phyloP scores from a whole-genome alignment of 257 asterid species.

The Asclepias syriaca region DNA sequence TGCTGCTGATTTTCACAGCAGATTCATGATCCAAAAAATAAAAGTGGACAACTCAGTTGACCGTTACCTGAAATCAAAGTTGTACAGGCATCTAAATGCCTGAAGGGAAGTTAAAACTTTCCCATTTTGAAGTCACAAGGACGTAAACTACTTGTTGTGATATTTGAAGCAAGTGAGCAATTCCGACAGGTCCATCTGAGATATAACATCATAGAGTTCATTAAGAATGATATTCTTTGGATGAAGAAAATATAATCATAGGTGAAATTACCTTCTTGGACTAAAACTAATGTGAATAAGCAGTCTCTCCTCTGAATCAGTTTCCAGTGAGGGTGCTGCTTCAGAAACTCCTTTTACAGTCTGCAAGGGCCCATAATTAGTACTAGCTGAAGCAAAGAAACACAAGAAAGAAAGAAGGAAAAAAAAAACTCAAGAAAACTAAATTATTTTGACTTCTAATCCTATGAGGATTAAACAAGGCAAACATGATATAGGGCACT shows the following conservation, averaged over 20 bases:
- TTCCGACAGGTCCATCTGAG: conserved; percentile 90
- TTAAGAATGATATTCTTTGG: conserved; percentile 8
- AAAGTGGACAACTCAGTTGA: background rate
- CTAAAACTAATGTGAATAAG: conserved; percentile 83
- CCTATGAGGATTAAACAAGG: background rate
- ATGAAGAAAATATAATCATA: conserved; percentile 3
- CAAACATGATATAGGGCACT: background rate
- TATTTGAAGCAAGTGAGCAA: conserved; percentile 65
- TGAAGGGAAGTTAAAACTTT: conserved; percentile 67
- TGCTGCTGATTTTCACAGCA: background rate
- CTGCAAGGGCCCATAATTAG: conserved; percentile 35
- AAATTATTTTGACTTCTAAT: background rate
- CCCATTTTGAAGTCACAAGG: conserved; percentile 98
- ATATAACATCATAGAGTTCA: conserved; percentile 16
- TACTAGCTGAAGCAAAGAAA: background rate
- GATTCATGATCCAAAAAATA: background rate
- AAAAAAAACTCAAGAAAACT: background rate
- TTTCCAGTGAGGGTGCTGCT: conserved; percentile 50
- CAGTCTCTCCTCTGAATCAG: conserved; percentile 60
- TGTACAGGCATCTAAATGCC: conserved; percentile 76
- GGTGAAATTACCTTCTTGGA: conserved; percentile 69
- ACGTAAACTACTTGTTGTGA: conserved; percentile 60
- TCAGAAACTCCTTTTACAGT: conserved; percentile 75
- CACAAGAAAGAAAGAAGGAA: too few species aligned
- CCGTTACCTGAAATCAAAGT: conserved; percentile 61